These are phyloP conservation scores for Umbilicus rupestris DNA, from an alignment of 164 flowering plant species.

Conservation along the genomic window DNA sequence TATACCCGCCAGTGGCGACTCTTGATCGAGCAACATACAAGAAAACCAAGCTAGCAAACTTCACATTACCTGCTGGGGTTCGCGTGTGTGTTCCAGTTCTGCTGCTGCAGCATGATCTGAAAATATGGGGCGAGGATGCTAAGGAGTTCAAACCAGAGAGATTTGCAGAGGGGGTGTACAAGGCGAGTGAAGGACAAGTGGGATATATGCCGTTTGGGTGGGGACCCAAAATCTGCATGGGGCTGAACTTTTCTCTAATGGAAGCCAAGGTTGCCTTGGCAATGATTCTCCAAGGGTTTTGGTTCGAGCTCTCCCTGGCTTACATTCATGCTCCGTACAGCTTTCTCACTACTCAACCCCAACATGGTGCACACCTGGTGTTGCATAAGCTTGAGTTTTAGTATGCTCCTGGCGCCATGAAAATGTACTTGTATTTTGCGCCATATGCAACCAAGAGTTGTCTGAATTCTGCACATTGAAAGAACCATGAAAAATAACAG, in stretches of 20 bases:
- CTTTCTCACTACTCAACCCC: conserved; percentile 1
- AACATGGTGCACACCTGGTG: conserved; percentile 7
- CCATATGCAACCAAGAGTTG: too few species aligned
- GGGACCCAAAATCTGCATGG: conserved; percentile 16
- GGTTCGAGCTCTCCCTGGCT: conserved; percentile 9
- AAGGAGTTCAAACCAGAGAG: conserved; percentile 46
- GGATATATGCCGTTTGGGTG: conserved; percentile 1
- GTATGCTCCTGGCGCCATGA: neutral
- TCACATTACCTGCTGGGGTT: conserved; percentile 24
- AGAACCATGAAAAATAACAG: too few species aligned
- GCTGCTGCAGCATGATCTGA: conserved; percentile 22
- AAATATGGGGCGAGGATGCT: conserved; percentile 44
- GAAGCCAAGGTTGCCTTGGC: conserved; percentile 11
- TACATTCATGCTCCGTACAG: conserved; percentile 8
- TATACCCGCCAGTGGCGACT: conserved; percentile 30
- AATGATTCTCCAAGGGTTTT: conserved; percentile 5
- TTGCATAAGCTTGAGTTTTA: neutral
- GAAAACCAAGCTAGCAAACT: conserved; percentile 24
- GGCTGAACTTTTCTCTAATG: conserved; percentile 9
- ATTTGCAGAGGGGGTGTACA: conserved; percentile 7
- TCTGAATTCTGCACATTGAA: too few species aligned
- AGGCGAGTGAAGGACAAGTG: neutral
- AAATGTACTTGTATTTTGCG: too few species aligned
- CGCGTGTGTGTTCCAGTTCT: conserved; percentile 16
- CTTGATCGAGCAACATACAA: conserved; percentile 14